phyloP scores from a whole-genome alignment of 352 stramenopile genomes.

The Phytophthora pseudosyringae region DNA sequence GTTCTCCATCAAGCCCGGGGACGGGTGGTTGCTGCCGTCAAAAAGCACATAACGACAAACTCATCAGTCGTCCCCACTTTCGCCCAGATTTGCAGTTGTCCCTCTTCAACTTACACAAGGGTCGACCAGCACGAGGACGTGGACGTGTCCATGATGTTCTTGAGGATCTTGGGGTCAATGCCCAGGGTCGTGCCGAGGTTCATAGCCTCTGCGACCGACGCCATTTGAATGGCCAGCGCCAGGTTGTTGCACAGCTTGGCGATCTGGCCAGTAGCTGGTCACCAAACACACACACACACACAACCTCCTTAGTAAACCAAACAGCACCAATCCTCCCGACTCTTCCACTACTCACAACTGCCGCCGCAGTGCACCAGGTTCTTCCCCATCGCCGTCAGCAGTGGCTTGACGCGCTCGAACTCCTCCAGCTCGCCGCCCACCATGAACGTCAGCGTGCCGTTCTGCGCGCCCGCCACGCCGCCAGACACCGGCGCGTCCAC shows the following conservation, averaged over 20 bases:
- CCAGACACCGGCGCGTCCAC: constrained; percentile 97
- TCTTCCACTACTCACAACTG: constrained; percentile 75
- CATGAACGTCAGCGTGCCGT: constrained; percentile 99
- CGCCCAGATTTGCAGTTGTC: neutral
- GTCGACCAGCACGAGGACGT: constrained; percentile 97
- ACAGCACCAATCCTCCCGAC: neutral
- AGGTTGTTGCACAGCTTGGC: constrained; percentile 99
- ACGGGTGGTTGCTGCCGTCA: constrained; percentile 90
- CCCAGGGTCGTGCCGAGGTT: constrained; percentile 95
- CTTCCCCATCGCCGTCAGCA: constrained; percentile 94
- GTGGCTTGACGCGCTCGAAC: constrained; percentile 76
- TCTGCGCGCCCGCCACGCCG: constrained; percentile 95
- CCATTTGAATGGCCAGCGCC: constrained; percentile 97
- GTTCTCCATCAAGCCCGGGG: constrained; percentile 91
- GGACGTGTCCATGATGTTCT: constrained; percentile 97
- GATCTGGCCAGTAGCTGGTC: constrained; percentile 73
- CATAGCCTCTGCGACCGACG: constrained; percentile 96
- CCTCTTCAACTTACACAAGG: constrained; percentile 79
- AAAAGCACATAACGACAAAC: neutral
- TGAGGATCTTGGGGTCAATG: constrained; percentile 94
- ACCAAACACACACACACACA: constrained; percentile 1
- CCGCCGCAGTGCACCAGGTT: constrained; percentile 94
- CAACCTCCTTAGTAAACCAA: constrained; percentile 1
- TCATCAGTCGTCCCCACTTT: neutral
- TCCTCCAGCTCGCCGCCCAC: constrained; percentile 80